These are phyloP conservation scores for Amniculicola lignicola DNA, from an alignment of 495 filamentous ascomycete species.

Conservation along the genomic window DNA sequence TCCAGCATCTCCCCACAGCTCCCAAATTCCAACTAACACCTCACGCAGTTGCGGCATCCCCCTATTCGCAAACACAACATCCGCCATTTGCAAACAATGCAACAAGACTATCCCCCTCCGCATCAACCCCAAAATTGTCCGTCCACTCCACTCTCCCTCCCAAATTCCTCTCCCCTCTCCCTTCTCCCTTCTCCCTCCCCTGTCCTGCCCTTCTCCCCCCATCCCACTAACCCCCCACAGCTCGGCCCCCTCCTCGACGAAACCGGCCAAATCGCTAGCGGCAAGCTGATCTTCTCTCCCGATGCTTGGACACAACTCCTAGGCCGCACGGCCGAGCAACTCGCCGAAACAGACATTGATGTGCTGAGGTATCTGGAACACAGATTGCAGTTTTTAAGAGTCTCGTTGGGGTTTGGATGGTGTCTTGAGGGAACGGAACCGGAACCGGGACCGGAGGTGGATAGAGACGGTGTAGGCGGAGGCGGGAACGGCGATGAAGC, in stretches of 20 bases:
- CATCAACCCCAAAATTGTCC: slow-evolving; percentile 53
- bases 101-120: slow-evolving; percentile 43
- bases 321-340: slow-evolving; percentile 42
- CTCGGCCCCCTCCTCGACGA: slow-evolving; percentile 56
- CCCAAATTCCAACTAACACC: background rate
- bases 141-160: slow-evolving; percentile 3
- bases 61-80: slow-evolving; percentile 51
- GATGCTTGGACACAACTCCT: slow-evolving; percentile 55
- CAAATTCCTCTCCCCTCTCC: too few species aligned
- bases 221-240: slow-evolving; percentile 6
- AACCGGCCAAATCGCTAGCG: slow-evolving; percentile 48
- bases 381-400: slow-evolving; percentile 48
- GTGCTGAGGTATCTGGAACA: slow-evolving; percentile 49
- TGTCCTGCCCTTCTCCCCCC: background rate
- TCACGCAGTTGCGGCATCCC: slow-evolving; percentile 53
- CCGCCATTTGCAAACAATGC: slow-evolving; percentile 54
- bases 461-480: too few species aligned
- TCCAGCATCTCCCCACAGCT: slow-evolving; percentile 4
- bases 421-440: slow-evolving; percentile 9
- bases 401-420: slow-evolving; percentile 58
- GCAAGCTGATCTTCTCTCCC: slow-evolving; percentile 53
- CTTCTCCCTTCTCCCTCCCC: too few species aligned
- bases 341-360: slow-evolving; percentile 28
- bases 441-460: slow-evolving; percentile 23
- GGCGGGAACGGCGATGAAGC: background rate